Evolutionary conservation across 108 stramenopile genomes (phyloP).

Genomic region (Pseudonitzschia multistriata): DNA sequence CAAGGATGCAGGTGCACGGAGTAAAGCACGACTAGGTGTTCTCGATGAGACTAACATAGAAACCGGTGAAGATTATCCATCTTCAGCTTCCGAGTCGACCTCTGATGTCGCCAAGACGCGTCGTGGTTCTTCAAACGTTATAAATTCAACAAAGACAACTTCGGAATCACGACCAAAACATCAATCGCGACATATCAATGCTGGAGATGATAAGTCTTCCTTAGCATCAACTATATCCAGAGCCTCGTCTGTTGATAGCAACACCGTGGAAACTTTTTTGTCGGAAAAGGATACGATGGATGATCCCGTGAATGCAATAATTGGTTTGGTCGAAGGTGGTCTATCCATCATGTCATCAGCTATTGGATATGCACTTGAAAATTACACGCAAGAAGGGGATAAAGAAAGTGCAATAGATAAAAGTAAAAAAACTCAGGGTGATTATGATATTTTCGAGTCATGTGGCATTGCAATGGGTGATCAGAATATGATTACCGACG

Average conservation of each 20-base stretch:
- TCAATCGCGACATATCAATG: not conserved
- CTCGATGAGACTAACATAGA: not conserved
- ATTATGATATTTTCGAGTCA: slow-evolving; percentile 8
- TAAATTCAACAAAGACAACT: not conserved
- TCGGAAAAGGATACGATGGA: slow-evolving; percentile 18
- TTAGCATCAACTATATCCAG: slow-evolving; percentile 1
- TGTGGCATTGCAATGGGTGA: not conserved
- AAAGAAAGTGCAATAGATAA: not conserved
- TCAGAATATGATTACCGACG: not conserved
- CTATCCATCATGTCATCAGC: slow-evolving; percentile 25
- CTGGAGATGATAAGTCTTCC: slow-evolving; percentile 2
- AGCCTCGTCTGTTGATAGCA: slow-evolving; percentile 8
- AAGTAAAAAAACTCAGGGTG: not conserved
- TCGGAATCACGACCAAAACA: not conserved
- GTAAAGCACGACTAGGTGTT: not conserved
- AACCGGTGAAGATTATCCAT: not conserved
- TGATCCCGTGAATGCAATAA: slow-evolving; percentile 23
- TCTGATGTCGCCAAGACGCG: not conserved
- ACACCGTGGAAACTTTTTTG: slow-evolving; percentile 11
- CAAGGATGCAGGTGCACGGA: not conserved
- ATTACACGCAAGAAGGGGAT: not conserved
- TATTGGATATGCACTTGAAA: slow-evolving; percentile 20
- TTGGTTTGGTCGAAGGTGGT: slow-evolving; percentile 34
- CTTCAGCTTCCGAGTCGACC: not conserved
- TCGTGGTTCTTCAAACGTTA: not conserved